These are phyloP conservation scores for Tephrocybe sp. DNA, from an alignment of 768 basidiomycete genomes.

Conservation along the genomic window DNA sequence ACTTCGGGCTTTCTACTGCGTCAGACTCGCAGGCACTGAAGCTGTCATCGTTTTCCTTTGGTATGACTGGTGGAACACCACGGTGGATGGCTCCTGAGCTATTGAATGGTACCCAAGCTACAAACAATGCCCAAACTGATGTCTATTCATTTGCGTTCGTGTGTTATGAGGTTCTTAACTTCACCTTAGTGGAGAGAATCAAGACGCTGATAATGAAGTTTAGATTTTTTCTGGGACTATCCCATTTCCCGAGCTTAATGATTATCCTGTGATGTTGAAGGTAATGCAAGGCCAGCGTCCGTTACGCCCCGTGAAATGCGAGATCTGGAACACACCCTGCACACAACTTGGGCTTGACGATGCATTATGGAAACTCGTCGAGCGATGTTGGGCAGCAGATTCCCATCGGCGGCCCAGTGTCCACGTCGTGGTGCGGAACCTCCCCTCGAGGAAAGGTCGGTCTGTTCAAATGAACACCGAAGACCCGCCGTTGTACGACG, in stretches of 20 bases:
- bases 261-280: slow-evolving; percentile 17
- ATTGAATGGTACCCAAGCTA: slow-evolving; percentile 9
- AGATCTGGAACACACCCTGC: slow-evolving; percentile 13
- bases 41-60: slow-evolving; percentile 11
- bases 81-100: slow-evolving; percentile 21
- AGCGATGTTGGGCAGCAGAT: background rate
- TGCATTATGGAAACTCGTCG: background rate
- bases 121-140: slow-evolving; percentile 24
- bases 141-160: slow-evolving; percentile 34
- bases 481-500: too few relatives aligned
- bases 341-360: slow-evolving; percentile 25
- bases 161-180: slow-evolving; percentile 28
- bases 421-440: background rate
- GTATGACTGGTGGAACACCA: slow-evolving; percentile 12
- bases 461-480: too few relatives aligned
- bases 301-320: slow-evolving; percentile 14
- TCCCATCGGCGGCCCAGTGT: background rate
- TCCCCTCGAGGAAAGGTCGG: background rate
- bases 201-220: background rate
- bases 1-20: slow-evolving; percentile 20
- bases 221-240: slow-evolving; percentile 28
- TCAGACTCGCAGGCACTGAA: slow-evolving; percentile 14
- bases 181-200: background rate
- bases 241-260: slow-evolving; percentile 22
- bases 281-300: slow-evolving; percentile 13